A percentile compares a stretch with the other conserved stretches of the same genome.
These are phyloP conservation scores for Dissophora globulifera DNA, from an alignment of 192 early-diverging fungal species.

Conservation along the genomic window DNA sequence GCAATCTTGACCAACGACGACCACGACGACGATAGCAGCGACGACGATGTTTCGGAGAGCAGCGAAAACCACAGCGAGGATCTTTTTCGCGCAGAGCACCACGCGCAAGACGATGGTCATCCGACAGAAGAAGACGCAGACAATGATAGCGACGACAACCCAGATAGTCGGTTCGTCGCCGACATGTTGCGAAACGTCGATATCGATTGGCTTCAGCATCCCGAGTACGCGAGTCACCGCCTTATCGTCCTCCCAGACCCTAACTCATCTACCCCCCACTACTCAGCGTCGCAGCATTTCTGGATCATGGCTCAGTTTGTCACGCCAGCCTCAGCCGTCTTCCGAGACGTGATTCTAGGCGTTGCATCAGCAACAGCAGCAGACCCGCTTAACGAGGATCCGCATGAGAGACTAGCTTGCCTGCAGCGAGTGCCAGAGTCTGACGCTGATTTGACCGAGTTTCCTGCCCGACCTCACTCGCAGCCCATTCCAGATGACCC, in stretches of 20 bases:
- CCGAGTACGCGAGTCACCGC: constrained; percentile 14
- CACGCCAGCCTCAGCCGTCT: constrained; percentile 23
- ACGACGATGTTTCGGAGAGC: neutral
- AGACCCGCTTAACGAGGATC: too few relatives aligned
- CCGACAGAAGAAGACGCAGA: neutral
- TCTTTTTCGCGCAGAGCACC: too few relatives aligned
- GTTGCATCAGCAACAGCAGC: too few relatives aligned
- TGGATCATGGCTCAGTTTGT: constrained; percentile 21
- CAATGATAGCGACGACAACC: neutral
- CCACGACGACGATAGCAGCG: neutral
- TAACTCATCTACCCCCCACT: neutral
- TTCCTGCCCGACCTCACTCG: neutral
- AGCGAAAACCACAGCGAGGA: neutral
- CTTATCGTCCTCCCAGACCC: constrained; percentile 10
- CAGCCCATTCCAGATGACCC: neutral
- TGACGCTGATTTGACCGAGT: neutral
- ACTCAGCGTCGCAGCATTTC: neutral
- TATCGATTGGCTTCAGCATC: constrained; percentile 5
- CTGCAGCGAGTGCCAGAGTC: neutral
- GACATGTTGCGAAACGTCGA: constrained; percentile 2
- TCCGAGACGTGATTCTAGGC: constrained; percentile 9
- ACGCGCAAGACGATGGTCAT: neutral
- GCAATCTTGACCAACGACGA: too few relatives aligned
- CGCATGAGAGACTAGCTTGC: constrained; percentile 2
- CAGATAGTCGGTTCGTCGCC: constrained; percentile 1